Base-by-base conservation (phyloP, 2,329 filamentous ascomycete species). In the Pezicula neosporulosa region DNA sequence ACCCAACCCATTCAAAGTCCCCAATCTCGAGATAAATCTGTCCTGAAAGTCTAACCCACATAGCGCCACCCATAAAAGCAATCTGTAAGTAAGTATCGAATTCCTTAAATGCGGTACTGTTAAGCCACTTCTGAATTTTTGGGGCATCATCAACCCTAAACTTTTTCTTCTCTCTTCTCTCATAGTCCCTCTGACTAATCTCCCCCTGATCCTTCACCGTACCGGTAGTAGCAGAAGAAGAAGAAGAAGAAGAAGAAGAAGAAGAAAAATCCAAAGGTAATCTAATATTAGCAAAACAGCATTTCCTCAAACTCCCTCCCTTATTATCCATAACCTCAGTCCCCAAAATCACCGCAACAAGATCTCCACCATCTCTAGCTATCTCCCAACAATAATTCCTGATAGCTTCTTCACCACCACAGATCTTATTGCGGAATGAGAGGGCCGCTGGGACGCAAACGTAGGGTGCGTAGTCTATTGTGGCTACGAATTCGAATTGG, bases 401-500 rank as follows among this genome's bases (percentile, higher is more conserved):
- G 59, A 96, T 87, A 2, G 69, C 75, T 0, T 80, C 77, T 66
- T 96, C 91, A 24, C 90, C 90, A 16, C 87, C 87, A 9, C 90
- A 79, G 12, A 82, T 73, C 24, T 82, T 74, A 27, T 77, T 64
- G 2, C 92, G 82, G 78, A 89, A 96, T 33, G 77, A 69, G n/a
- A 96, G 72, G 0, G 87, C 85, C 3, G 87, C 82, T 10, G 84
- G 82, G 16, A 95, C 76, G 63, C 86, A 92, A 1, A 90, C 71
- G 56, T 86, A 93, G 0, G 90, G 81, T 2, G 81, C 75, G 54
- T 81, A 84, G 62, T 96, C 91, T 6, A 83, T 68, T 0, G 91
- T 95, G 16, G 87, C 90, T 4, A 87, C 78, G 55, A 86, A 93
- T 61, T 90, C 82, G 63, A 96, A 96, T 42, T 85, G 83, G 10